A percentile compares a stretch with the other conserved stretches of the same genome.
phyloP scores from a whole-genome alignment of 345 rosid species.

The Gossypium arboreum region DNA sequence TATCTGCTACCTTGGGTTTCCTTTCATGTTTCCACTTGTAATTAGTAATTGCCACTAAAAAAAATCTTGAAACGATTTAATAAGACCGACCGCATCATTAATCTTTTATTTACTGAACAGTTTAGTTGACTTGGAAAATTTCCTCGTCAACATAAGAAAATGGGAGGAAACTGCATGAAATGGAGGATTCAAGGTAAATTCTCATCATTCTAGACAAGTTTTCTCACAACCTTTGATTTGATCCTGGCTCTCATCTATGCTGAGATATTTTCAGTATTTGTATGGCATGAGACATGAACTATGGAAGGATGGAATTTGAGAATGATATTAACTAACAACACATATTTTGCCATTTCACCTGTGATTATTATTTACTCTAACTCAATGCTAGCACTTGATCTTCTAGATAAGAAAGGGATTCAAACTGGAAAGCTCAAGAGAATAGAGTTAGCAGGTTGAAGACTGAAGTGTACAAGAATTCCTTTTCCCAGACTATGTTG shows the following conservation, averaged over 20 bases:
- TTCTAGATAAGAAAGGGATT: too few species aligned
- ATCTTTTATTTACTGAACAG: neutral
- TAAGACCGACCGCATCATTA: neutral
- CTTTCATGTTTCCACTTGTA: neutral
- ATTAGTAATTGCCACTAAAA: neutral
- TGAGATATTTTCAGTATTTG: neutral
- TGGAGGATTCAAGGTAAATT: neutral
- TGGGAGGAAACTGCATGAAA: neutral
- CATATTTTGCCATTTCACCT: too few species aligned
- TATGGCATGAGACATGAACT: too few species aligned
- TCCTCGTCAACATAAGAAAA: neutral
- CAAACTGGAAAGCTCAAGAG: too few species aligned
- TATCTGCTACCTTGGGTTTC: neutral
- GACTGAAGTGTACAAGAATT: too few species aligned
- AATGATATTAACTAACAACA: too few species aligned
- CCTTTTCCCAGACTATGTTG: too few species aligned
- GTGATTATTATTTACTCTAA: too few species aligned
- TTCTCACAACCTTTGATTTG: neutral
- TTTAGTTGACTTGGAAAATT: neutral
- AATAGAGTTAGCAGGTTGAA: too few species aligned
- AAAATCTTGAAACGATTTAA: neutral
- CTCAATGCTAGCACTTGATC: too few species aligned
- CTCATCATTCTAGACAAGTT: neutral
- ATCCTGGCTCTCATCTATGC: neutral
- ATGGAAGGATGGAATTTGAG: too few species aligned